phyloP scores from a whole-genome alignment of 371 early-diverging fungal genomes.

The Rozella allomycis region DNA sequence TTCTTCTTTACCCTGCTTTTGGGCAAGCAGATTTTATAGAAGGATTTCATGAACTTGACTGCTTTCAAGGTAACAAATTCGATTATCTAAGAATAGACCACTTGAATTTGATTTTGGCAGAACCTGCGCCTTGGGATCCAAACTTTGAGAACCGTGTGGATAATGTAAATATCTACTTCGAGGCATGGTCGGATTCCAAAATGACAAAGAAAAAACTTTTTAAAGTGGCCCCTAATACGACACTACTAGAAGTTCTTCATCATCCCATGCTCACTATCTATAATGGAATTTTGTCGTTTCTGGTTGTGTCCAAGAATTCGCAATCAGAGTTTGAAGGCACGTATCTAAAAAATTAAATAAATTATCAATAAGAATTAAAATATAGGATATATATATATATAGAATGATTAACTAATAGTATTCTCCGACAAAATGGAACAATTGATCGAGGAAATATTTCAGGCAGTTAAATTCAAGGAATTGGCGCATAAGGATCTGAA shows the following conservation, averaged over 20 bases:
- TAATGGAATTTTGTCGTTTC: slow-evolving; percentile 44
- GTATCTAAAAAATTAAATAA: too few species aligned
- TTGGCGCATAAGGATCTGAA: too few species aligned
- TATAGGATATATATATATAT: too few species aligned
- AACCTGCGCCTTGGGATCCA: slow-evolving; percentile 54
- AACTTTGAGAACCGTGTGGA: slow-evolving; percentile 38
- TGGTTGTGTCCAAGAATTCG: slow-evolving; percentile 37
- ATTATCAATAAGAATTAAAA: too few species aligned
- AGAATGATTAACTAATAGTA: too few species aligned
- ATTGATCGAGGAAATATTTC: too few species aligned
- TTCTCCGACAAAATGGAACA: too few species aligned
- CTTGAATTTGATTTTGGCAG: slow-evolving; percentile 55
- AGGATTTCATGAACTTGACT: slow-evolving; percentile 52
- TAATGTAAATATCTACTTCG: slow-evolving; percentile 54
- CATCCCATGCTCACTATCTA: slow-evolving; percentile 33
- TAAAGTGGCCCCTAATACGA: slow-evolving; percentile 39
- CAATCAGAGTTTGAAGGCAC: too few species aligned
- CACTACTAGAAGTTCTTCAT: slow-evolving; percentile 25
- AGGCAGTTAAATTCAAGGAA: too few species aligned
- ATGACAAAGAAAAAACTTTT: slow-evolving; percentile 32
- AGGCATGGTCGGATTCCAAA: slow-evolving; percentile 28
- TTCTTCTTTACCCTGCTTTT: slow-evolving; percentile 83
- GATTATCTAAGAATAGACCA: too few species aligned
- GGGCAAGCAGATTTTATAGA: slow-evolving; percentile 75
- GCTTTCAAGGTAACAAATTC: too few species aligned